A percentile compares a stretch with the other conserved stretches of the same genome.
Evolutionary conservation across 306 rosid species (phyloP).

Genomic region (Rosa rugosa): DNA sequence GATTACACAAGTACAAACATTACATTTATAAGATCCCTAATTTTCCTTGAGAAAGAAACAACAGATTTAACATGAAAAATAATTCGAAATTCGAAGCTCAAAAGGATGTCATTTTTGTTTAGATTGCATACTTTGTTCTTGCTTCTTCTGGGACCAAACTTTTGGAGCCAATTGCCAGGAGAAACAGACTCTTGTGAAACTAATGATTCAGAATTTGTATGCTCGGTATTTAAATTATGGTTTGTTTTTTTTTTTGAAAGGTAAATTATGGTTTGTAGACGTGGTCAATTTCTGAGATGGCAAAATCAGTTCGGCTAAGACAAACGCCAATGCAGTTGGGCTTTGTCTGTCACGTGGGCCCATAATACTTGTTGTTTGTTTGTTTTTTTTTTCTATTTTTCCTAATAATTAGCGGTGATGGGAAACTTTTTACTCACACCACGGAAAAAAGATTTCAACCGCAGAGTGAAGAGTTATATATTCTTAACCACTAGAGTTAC

Average conservation of each 20-base stretch:
- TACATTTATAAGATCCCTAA: neutral
- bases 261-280: neutral
- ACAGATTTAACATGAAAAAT: neutral
- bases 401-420: neutral
- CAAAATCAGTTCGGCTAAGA: neutral
- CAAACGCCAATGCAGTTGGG: neutral
- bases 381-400: neutral
- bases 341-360: slow-evolving; percentile 2
- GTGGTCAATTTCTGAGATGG: slow-evolving; percentile 13
- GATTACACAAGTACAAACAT: neutral
- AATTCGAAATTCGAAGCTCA: neutral
- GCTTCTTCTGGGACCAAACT: slow-evolving; percentile 8
- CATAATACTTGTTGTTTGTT: neutral
- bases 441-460: neutral
- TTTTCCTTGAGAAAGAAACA: neutral
- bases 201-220: neutral
- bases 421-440: neutral
- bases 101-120: neutral
- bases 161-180: slow-evolving; percentile 9
- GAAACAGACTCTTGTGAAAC: neutral
- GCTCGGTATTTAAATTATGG: neutral
- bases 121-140: slow-evolving; percentile 15
- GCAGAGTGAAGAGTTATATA: neutral
- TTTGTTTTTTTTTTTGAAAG: no score
- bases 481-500: neutral